Percentiles rank a stretch among this genome's conserved stretches.
Evolutionary conservation across 768 basidiomycete genomes (phyloP).

Genomic region (Hygrophorus pudorinus): DNA sequence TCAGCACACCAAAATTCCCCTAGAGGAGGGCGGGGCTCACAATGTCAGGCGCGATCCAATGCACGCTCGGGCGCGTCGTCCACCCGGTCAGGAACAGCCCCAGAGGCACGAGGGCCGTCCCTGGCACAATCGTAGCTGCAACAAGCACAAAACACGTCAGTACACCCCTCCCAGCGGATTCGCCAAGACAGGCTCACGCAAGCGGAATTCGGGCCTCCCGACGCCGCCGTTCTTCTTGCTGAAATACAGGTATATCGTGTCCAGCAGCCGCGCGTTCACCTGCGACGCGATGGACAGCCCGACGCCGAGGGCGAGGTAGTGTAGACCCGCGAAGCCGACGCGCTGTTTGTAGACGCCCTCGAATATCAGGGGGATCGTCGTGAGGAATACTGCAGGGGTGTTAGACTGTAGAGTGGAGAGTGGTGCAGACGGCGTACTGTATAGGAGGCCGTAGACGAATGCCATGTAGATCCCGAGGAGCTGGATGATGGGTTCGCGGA

Average conservation of each 20-base stretch:
- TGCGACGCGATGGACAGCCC: conserved; percentile 49
- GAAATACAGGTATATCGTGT: too few species aligned
- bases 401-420: conserved; percentile 44
- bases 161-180: too few species aligned
- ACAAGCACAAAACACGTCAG: conserved; percentile 26
- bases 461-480: conserved; percentile 61
- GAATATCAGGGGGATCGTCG: conserved; percentile 54
- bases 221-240: too few species aligned
- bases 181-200: conserved; percentile 16
- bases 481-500: conserved; percentile 55
- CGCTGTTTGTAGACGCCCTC: conserved; percentile 40
- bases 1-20: not conserved
- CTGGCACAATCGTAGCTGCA: conserved; percentile 29
- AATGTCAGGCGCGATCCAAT: conserved; percentile 67
- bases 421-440: conserved; percentile 31
- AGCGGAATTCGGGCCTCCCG: too few species aligned
- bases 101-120: conserved; percentile 48
- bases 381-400: conserved; percentile 48
- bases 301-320: conserved; percentile 64
- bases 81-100: conserved; percentile 67
- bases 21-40: conserved; percentile 24
- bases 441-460: conserved; percentile 54
- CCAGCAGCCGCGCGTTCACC: not conserved
- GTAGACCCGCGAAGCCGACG: conserved; percentile 50
- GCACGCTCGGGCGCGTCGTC: conserved; percentile 43